Evolutionary conservation across 352 stramenopile species (phyloP), one percentile per base, ranked within the genome.

Genomic region (Phytopythium sindhum): DNA sequence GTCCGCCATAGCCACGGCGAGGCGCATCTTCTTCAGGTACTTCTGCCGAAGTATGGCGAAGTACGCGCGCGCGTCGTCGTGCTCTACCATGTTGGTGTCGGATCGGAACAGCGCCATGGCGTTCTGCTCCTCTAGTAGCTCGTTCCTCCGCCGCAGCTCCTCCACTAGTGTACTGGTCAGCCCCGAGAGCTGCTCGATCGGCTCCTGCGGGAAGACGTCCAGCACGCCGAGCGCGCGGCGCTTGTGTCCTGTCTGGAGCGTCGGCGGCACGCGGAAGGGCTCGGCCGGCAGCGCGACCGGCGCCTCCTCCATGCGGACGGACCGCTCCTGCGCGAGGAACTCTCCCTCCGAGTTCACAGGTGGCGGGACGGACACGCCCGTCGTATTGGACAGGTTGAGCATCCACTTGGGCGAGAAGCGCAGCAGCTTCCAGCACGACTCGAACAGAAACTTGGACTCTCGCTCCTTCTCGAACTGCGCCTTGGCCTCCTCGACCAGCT

Each of bases 61-160:
- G 61, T 72, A 86, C 24, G 82, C 75, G 53, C 78, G 75, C 14
- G 78, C 73, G 19, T 82, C 74, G 21, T 69, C 63, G 53, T 90
- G 81, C 21, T 81, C 48, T 17, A 88, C 61, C 41, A 78, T 63
- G 10, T 89, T 78, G 4, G 74, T 45, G 51, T 90, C 72, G 21
- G 86, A 53, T 23, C 75, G 77, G 23, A 93, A 80, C 7, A 93
- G 63, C 31, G 81, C 66, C 51, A 93, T 88, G 28, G 80, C 72
- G 47, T 93, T 93, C 65, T 88, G 80, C 31, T 93, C 84, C 59
- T 91, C 84, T 28, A 93, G 66, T 31, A 93, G 57, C 35, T 89
- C 78, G 35, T 87, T 91, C 21, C 84, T 77, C 23, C 78, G 77
- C 51, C 73, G 67, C 33, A 93, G 67, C 63, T 90, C 77, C 28